Percentiles rank a stretch among this genome's conserved stretches.
phyloP scores from a whole-genome alignment of 306 rosid species.

The Carpinus fangiana region DNA sequence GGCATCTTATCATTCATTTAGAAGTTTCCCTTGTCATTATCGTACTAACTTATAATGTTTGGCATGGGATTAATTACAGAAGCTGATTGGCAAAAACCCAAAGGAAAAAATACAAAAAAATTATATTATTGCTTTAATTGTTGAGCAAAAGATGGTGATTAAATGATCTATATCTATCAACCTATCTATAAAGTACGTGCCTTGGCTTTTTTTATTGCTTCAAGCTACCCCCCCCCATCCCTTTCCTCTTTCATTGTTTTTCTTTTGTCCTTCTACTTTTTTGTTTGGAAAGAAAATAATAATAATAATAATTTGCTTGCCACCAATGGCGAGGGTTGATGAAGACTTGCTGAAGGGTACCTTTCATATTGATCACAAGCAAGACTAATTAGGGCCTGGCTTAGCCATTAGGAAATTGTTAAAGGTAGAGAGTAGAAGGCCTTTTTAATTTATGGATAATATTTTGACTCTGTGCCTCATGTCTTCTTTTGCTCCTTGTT shows the following conservation, averaged over 20 bases:
- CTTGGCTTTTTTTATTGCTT: neutral
- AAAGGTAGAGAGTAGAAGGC: neutral
- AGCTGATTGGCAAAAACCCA: neutral
- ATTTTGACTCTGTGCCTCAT: neutral
- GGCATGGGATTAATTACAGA: neutral
- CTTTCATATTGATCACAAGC: neutral
- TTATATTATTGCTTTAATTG: neutral
- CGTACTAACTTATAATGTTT: conserved; percentile 8
- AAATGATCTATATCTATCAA: neutral
- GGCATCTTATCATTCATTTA: conserved; percentile 19
- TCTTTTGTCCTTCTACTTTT: conserved; percentile 9
- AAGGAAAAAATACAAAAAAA: neutral
- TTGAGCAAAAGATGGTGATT: conserved; percentile 1
- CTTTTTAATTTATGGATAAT: neutral
- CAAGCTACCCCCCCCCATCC: neutral
- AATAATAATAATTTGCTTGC: neutral
- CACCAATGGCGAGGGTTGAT: neutral
- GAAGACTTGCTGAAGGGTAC: neutral
- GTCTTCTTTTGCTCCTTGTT: no score
- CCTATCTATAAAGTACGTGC: neutral
- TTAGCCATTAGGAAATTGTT: neutral
- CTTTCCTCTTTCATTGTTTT: neutral
- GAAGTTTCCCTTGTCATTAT: conserved; percentile 38
- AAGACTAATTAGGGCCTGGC: neutral
- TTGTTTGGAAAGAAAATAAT: neutral